Evolutionary conservation across 768 basidiomycete genomes (phyloP).

Genomic region (Saitozyma sp.): DNA sequence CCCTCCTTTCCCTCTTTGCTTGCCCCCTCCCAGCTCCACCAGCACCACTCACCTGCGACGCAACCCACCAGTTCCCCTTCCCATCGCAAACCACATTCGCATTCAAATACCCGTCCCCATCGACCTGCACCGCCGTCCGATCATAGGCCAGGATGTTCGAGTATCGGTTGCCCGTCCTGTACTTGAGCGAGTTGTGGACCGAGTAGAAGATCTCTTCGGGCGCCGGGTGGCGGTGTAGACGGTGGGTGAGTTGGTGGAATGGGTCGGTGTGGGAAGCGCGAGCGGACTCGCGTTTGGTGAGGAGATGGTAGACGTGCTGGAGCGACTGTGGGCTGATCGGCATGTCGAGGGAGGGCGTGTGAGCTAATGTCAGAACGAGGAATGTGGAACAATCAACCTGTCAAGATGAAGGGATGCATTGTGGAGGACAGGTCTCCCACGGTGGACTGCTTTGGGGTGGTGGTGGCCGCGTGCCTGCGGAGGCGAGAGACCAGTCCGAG

Average conservation of each 20-base stretch:
- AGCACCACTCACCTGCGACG: constrained; percentile 44
- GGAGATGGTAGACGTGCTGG: background rate
- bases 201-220: constrained; percentile 36
- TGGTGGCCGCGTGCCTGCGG: too few relatives aligned
- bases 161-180: constrained; percentile 41
- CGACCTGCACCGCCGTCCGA: constrained; percentile 42
- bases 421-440: too few relatives aligned
- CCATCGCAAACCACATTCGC: constrained; percentile 49
- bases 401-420: too few relatives aligned
- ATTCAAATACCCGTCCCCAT: constrained; percentile 45
- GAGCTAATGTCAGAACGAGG: too few relatives aligned
- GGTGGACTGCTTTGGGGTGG: too few relatives aligned
- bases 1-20: background rate
- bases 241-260: background rate
- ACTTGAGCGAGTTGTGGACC: constrained; percentile 24
- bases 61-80: constrained; percentile 48
- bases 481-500: too few relatives aligned
- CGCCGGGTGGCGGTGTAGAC: background rate
- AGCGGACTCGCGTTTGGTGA: constrained; percentile 5
- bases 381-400: too few relatives aligned
- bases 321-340: too few relatives aligned
- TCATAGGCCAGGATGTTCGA: constrained; percentile 49
- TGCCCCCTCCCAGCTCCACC: background rate
- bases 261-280: background rate
- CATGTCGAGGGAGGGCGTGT: too few relatives aligned